Percentiles rank a stretch among this genome's conserved stretches.
Evolutionary conservation across 2,329 filamentous ascomycete genomes (phyloP).

Genomic region (Cercospora beticola): DNA sequence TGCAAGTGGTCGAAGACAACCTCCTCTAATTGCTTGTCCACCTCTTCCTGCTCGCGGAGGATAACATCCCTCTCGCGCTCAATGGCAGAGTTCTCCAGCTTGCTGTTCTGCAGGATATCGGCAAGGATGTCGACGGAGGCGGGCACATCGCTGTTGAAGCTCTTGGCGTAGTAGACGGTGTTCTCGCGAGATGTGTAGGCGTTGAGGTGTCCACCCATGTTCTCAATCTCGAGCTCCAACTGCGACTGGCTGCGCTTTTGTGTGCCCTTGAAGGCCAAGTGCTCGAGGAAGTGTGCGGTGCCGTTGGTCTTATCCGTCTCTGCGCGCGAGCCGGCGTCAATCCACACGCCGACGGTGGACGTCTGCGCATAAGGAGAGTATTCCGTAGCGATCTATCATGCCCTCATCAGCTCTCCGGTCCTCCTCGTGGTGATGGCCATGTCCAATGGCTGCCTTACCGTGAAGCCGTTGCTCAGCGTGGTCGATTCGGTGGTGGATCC

Average conservation of each 20-base stretch:
- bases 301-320: constrained; percentile 99
- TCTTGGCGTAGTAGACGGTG: constrained; percentile 99
- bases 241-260: constrained; percentile 93
- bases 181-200: constrained; percentile 99
- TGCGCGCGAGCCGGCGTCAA: constrained; percentile 95
- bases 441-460: constrained; percentile 57
- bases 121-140: constrained; percentile 96
- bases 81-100: constrained; percentile 88
- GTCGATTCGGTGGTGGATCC: constrained; percentile 90
- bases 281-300: constrained; percentile 98
- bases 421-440: not conserved
- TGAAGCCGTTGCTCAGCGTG: constrained; percentile 95
- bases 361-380: constrained; percentile 98
- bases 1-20: constrained; percentile 99
- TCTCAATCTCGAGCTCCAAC: constrained; percentile 99
- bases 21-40: constrained; percentile 99
- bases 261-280: constrained; percentile 99
- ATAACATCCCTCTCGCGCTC: constrained; percentile 99
- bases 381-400: constrained; percentile 83
- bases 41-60: constrained; percentile 96
- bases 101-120: constrained; percentile 99
- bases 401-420: constrained; percentile 21
- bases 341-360: constrained; percentile 97
- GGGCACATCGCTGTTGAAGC: constrained; percentile 96
- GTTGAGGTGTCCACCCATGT: constrained; percentile 99